Percentiles rank a stretch among this genome's conserved stretches.
phyloP scores from a whole-genome alignment of 2,329 filamentous ascomycete species.

The Cordyceps tenuipes region DNA sequence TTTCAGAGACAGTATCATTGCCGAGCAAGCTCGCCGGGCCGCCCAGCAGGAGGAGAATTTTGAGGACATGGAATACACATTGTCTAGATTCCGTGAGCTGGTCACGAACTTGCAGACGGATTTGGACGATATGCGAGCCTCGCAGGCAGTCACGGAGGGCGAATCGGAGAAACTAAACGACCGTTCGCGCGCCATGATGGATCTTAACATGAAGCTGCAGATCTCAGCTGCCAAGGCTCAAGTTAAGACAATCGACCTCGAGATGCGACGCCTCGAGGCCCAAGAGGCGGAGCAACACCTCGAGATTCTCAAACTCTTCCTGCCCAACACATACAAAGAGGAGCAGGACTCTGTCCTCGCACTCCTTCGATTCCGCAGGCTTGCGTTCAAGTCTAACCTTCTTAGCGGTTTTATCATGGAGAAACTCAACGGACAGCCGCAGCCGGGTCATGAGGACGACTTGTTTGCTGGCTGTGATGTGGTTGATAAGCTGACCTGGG shows the following conservation, averaged over 20 bases:
- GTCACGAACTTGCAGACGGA: conserved; percentile 79
- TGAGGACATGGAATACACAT: conserved; percentile 83
- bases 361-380: conserved; percentile 76
- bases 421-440: conserved; percentile 57
- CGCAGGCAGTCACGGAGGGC: conserved; percentile 83
- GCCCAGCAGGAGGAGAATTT: conserved; percentile 70
- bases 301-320: conserved; percentile 78
- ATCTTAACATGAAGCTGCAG: conserved; percentile 90
- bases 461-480: conserved; percentile 73
- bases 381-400: conserved; percentile 80
- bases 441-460: conserved; percentile 67
- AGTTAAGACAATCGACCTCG: conserved; percentile 87
- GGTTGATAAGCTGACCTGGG: conserved; percentile 77
- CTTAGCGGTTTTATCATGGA: conserved; percentile 74
- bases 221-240: conserved; percentile 85
- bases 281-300: conserved; percentile 85
- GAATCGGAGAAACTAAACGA: conserved; percentile 86
- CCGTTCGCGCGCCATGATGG: conserved; percentile 89
- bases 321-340: conserved; percentile 73
- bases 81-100: conserved; percentile 81
- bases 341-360: conserved; percentile 84
- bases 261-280: conserved; percentile 77
- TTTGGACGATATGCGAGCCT: conserved; percentile 84
- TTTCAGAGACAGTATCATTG: conserved; percentile 73
- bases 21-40: conserved; percentile 68